Evolutionary conservation across 2,329 filamentous ascomycete species (phyloP).

Genomic region (Penicillium verrucosum): DNA sequence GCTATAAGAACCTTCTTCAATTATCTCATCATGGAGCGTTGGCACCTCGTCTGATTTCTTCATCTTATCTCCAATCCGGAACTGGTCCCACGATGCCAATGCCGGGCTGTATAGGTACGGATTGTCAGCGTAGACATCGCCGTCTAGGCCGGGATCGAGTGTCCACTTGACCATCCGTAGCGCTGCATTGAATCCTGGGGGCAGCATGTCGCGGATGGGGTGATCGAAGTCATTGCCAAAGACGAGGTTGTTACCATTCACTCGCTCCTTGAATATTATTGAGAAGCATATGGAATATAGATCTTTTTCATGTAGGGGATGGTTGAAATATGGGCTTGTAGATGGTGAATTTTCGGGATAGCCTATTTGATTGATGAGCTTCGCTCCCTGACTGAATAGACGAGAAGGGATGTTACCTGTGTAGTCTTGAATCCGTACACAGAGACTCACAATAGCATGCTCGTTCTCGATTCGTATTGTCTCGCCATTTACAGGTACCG

Average conservation of each 20-base stretch:
- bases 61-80: conserved; percentile 60
- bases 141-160: conserved; percentile 86
- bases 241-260: conserved; percentile 70
- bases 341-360: conserved; percentile 66
- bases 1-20: conserved; percentile 65
- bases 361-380: conserved; percentile 44
- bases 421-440: conserved; percentile 69
- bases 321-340: conserved; percentile 73
- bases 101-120: conserved; percentile 85
- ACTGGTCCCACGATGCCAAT: conserved; percentile 72
- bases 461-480: conserved; percentile 62
- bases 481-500: conserved; percentile 71
- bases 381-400: neutral
- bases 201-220: conserved; percentile 80
- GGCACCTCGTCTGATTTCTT: conserved; percentile 28
- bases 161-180: conserved; percentile 84
- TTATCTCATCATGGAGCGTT: conserved; percentile 49
- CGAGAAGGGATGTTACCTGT: conserved; percentile 32
- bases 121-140: conserved; percentile 80
- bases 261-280: conserved; percentile 67
- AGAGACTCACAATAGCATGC: conserved; percentile 64
- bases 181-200: conserved; percentile 80
- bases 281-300: conserved; percentile 81
- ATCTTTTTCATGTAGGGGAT: conserved; percentile 67
- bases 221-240: conserved; percentile 96